Base-by-base conservation (phyloP, 2,329 filamentous ascomycete genomes). In the Shiraia sp. region DNA sequence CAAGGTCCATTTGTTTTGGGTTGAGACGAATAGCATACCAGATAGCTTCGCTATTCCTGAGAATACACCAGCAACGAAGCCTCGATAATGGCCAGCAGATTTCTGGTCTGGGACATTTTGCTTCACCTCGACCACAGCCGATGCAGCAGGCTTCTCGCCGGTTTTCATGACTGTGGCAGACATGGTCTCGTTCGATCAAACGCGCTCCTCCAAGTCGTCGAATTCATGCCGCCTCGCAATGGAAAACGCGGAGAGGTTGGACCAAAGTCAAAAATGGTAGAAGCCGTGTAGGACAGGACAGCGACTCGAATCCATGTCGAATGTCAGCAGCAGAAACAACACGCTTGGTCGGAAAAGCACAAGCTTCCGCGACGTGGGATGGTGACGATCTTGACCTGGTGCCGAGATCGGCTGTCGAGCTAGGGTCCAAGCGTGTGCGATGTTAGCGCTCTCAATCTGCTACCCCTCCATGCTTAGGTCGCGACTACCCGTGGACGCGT, bases 1-100 rank as follows among this genome's bases (percentile, higher is more conserved):
- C 8, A 8, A 32, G 25, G 34, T 26, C 23, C 17, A 26, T 44
- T 19, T 9, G 10, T 10, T 13, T 4, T 25, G 31, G 32, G 24
- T 36, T 23, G n/a, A 39, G 13, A n/a, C 12, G 10, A 35, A 2
- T 3, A 16, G 33, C 80, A 57, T 71, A 92, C 90, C 89, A 60
- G 81, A 83, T 43, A 96, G 75, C 74, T 97, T 97, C 44, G 91
- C 85, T 61, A 97, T 86, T 16, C 93, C 93, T 26, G 89, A 95
- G 66, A 96, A 96, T 6, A 96, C 83, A n/a, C 93, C 93, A 1
- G 89, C 93, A 19, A 96, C 89, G 66, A 97, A 99, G n/a, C 92
- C 93, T 62, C 89, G 91, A 76, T 96, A 97, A 66, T 88, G 19
- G 19, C 19, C 19, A 22, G 19, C 19, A 86, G 55, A 75, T 80